Conservation (phyloP, 2,329 filamentous ascomycete genomes). For the Fonsecaea pugnacius region DNA sequence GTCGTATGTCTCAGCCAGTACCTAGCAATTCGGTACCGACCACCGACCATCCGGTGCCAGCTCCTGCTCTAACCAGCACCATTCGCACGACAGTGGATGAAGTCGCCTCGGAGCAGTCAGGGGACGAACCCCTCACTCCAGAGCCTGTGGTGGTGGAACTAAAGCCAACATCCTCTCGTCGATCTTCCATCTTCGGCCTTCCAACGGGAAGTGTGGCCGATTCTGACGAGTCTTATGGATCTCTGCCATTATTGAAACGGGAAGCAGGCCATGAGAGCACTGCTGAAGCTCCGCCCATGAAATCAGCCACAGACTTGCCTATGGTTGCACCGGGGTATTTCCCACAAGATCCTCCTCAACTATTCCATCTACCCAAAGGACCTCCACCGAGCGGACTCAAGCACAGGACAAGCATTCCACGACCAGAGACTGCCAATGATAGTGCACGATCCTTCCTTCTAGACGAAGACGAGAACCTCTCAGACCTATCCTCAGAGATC, state of each 20-base stretch:
- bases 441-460: constrained; percentile 54
- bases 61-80: background rate
- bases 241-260: constrained; percentile 75
- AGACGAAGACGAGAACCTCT: constrained; percentile 60
- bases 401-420: constrained; percentile 39
- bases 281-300: background rate
- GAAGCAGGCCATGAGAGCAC: constrained; percentile 44
- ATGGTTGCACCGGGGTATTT: constrained; percentile 30
- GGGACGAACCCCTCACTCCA: constrained; percentile 17
- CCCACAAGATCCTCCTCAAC: constrained; percentile 32
- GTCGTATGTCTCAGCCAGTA: constrained; percentile 13
- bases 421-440: constrained; percentile 36
- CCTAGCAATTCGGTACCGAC: background rate
- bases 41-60: background rate
- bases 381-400: constrained; percentile 38
- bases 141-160: constrained; percentile 1
- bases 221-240: constrained; percentile 75
- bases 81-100: constrained; percentile 24
- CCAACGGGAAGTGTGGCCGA: constrained; percentile 56
- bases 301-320: constrained; percentile 1
- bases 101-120: constrained; percentile 15
- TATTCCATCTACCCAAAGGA: constrained; percentile 33
- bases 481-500: constrained; percentile 57
- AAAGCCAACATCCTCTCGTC: constrained; percentile 25
- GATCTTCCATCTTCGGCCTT: constrained; percentile 41